These are phyloP conservation scores for Turnera subulata DNA, from an alignment of 345 rosid species.

Conservation along the genomic window DNA sequence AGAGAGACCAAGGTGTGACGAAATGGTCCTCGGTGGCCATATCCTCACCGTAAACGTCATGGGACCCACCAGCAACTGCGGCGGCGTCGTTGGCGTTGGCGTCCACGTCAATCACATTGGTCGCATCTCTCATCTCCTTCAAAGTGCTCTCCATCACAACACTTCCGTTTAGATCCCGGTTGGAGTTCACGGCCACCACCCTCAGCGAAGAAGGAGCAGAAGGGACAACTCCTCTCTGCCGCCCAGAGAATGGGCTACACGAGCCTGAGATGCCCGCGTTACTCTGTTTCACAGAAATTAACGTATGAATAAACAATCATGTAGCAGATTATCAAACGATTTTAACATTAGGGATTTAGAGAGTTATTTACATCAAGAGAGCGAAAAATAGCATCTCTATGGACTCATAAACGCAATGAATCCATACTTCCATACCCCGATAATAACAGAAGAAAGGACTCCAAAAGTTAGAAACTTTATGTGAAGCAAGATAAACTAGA, in stretches of 20 bases:
- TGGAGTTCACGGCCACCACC: conserved; percentile 35
- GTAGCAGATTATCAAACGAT: neutral
- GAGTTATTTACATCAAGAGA: neutral
- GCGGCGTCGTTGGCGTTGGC: conserved; percentile 41
- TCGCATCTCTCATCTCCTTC: conserved; percentile 31
- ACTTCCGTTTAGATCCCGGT: conserved; percentile 38
- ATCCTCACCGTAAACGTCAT: conserved; percentile 36
- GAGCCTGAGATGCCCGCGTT: conserved; percentile 39
- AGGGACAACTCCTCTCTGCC: conserved; percentile 25
- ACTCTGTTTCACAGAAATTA: conserved; percentile 29
- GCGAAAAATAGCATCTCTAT: neutral
- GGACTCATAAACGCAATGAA: neutral
- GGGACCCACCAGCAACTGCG: conserved; percentile 33
- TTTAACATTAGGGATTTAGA: neutral
- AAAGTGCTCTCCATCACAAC: conserved; percentile 40
- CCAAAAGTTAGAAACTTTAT: neutral
- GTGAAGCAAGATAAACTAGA: neutral
- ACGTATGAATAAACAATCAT: neutral
- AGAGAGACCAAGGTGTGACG: conserved; percentile 47
- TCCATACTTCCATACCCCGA: neutral
- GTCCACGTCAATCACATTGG: conserved; percentile 41
- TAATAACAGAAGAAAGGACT: neutral
- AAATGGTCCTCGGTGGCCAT: conserved; percentile 43
- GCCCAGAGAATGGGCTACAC: conserved; percentile 32
- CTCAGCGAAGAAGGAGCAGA: conserved; percentile 33